Base-by-base conservation (phyloP, 1,284 basidiomycete genomes). In the Tilletia walkeri region DNA sequence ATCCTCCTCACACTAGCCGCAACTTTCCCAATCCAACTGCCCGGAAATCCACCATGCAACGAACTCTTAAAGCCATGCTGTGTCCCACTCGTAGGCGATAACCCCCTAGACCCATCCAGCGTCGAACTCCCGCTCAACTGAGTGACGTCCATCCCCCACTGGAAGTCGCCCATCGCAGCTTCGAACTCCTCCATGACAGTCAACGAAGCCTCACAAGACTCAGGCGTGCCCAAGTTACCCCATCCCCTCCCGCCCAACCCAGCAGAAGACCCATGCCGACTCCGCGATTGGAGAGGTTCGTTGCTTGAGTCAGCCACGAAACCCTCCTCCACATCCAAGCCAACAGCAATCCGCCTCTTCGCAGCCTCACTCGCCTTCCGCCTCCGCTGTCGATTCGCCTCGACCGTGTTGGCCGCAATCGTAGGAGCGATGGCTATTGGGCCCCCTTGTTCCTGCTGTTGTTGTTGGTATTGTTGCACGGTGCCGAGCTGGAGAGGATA, bases 91-190 rank as follows among this genome's bases (percentile, higher is more conserved):
- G 18, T 24, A 9, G 50, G 18, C 2, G 50, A 53, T 2, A 18
- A 7, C 0, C 50, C 50, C 6, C 50, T 18, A 24, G 20, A 24
- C 6, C 24, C 24, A 30, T 30, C 24, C 24, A 18, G 2, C 18
- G 10, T 18, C 7, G 50, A 53, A 2, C 6, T n/a, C 2, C 24
- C 56, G 14, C 9, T 34, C 56, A 61, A 30, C 36, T 61, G 56
- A 18, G 56, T 61, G 24, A 61, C 56, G 36, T 61, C 34, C 56
- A 61, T 61, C 12, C 56, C 56, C 56, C 56, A 61, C 56, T 61
- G 24, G 56, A 61, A 61, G 18, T 61, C 36, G 56, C 56, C 56
- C 56, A 61, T 61, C 56, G 56, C 56, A 38, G 56, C 56, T 30
- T 61, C 56, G 56, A 61, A 61, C 34, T 61, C 24, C 56, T 61